Base-by-base conservation (phyloP, 495 filamentous ascomycete species). In the Penicillium mononematosum region DNA sequence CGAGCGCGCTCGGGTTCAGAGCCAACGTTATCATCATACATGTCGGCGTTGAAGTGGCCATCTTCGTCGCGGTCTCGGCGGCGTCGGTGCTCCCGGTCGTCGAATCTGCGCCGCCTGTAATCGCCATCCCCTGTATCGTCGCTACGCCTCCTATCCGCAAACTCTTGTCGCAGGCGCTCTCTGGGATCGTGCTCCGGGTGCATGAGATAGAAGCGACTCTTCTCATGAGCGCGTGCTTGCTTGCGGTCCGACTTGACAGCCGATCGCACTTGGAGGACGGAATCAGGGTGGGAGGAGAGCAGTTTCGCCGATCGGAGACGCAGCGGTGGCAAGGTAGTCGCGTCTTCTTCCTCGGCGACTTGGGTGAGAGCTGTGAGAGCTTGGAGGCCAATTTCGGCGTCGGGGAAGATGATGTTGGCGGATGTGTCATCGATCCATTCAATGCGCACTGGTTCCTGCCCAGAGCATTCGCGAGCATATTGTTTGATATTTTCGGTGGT, bases 371-470 rank as follows among this genome's bases (percentile, higher is more conserved):
- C 81, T 42, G 75, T 65, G n/a, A 98, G 80, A 14, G 91, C 93
- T 48, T 83, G 77, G 2, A 80, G 62, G 1, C 92, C 93, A n/a
- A 80, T 66, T n/a, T 86, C 83, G 19, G 87, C 72, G 24, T 78
- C 81, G 27, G 80, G 76, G 76, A 91, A 98, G 43, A 93, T 66
- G 32, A 96, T 69, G 61, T 96, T 97, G 57, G 91, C 90, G 0
- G 92, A 94, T 17, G 83, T 88, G 68, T 98, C 94, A 63, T 98
- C 88, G 58, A 98, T 92, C 94, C 94, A 98, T 72, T 97, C 90
- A 61, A 97, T 75, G 19, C 83, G 81, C 22, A 75, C 66, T 29
- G 88, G 81, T 14, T 81, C 74, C 4, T 70, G 60, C 14, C 79
- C 64, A 64, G 84, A 89, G 68, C 92, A 83, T 51, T 89, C 82